These are phyloP conservation scores for Lepidium africanum DNA, from an alignment of 345 rosid species.

Conservation along the genomic window DNA sequence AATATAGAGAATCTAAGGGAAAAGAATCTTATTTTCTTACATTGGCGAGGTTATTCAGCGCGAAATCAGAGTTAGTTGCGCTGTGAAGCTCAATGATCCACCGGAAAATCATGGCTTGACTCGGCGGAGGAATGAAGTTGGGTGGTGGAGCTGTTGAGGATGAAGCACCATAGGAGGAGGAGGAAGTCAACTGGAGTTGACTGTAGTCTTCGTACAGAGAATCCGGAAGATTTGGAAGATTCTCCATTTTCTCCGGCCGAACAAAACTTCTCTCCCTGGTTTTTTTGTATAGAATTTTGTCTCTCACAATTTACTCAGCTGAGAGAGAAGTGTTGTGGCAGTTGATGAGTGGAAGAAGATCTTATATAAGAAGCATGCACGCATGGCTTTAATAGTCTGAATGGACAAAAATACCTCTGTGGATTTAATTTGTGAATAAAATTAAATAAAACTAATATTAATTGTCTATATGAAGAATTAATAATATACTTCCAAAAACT, in stretches of 20 bases:
- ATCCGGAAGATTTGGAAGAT: conserved; percentile 22
- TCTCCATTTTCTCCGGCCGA: background rate
- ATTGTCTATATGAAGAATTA: background rate
- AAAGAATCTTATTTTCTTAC: background rate
- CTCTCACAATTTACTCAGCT: background rate
- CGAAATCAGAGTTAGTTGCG: conserved; percentile 1
- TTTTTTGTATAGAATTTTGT: background rate
- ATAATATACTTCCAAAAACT: background rate
- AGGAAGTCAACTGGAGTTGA: background rate
- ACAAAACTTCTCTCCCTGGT: background rate
- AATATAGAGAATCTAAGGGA: background rate
- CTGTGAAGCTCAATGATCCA: conserved; percentile 29
- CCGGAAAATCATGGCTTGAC: background rate
- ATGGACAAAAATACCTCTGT: background rate
- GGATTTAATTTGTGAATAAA: background rate
- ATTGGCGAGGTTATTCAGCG: conserved; percentile 28
- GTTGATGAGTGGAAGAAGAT: background rate
- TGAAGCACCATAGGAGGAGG: background rate
- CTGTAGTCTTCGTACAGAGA: conserved; percentile 16
- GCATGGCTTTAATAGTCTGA: background rate
- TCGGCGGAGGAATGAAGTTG: background rate
- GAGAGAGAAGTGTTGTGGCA: background rate
- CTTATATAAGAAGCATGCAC: conserved; percentile 10
- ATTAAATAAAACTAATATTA: background rate
- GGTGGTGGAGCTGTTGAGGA: background rate